Evolutionary conservation across 2,329 filamentous ascomycete species (phyloP).

Genomic region (Elsinoe fawcettii): DNA sequence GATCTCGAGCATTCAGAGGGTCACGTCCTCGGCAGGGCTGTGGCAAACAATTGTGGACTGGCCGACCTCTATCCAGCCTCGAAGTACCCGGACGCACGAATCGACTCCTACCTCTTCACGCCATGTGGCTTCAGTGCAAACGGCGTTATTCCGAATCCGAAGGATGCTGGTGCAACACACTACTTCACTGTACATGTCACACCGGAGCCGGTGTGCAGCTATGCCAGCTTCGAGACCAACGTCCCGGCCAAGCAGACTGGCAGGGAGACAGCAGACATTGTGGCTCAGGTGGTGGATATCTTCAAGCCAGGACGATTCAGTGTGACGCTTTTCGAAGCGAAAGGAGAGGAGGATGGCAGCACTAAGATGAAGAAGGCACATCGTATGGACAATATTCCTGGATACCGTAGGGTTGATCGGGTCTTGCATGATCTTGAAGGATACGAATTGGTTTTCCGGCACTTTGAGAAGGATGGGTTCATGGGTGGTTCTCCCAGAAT

Average conservation of each 20-base stretch:
- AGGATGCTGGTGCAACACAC: conserved; percentile 50
- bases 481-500: conserved; percentile 56
- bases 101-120: conserved; percentile 93
- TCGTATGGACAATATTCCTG: conserved; percentile 68
- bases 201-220: conserved; percentile 92
- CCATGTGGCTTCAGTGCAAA: conserved; percentile 98
- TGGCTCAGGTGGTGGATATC: conserved; percentile 88
- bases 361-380: conserved; percentile 36
- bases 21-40: conserved; percentile 83
- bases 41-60: conserved; percentile 83
- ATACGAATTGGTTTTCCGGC: conserved; percentile 92
- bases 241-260: conserved; percentile 84
- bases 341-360: conserved; percentile 44
- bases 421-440: conserved; percentile 97
- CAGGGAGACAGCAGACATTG: conserved; percentile 79
- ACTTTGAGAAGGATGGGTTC: conserved; percentile 88
- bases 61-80: conserved; percentile 79
- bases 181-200: conserved; percentile 99
- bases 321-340: conserved; percentile 92
- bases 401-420: conserved; percentile 83
- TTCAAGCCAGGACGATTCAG: conserved; percentile 98
- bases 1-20: conserved; percentile 58
- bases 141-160: conserved; percentile 76
- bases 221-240: conserved; percentile 97
- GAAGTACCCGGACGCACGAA: conserved; percentile 83